Evolutionary conservation across 768 basidiomycete species (phyloP).

Genomic region (Steccherinum ochraceum): DNA sequence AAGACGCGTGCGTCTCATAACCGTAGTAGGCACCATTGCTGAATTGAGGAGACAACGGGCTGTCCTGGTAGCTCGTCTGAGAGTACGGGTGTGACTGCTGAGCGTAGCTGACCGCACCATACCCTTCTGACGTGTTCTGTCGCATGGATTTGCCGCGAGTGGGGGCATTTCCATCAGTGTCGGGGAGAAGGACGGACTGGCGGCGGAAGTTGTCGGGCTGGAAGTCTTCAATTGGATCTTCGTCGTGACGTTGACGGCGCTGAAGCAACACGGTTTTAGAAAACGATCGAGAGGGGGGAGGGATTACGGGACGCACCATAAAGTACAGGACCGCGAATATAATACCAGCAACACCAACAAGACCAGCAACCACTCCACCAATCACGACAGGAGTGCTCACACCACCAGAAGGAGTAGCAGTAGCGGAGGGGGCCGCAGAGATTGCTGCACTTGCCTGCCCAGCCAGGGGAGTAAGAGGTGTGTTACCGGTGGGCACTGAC

Average conservation of each 20-base stretch:
- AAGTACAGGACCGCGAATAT: slow-evolving; percentile 28
- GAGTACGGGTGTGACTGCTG: neutral
- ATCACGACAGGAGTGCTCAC: slow-evolving; percentile 11
- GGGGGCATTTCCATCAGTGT: slow-evolving; percentile 12
- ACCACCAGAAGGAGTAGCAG: slow-evolving; percentile 14
- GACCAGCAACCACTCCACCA: slow-evolving; percentile 29
- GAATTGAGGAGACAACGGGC: neutral
- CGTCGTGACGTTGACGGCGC: slow-evolving; percentile 23
- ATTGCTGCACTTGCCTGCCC: too few relatives aligned
- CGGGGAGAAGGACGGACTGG: slow-evolving; percentile 52
- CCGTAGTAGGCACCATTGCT: slow-evolving; percentile 11
- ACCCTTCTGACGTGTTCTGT: slow-evolving; percentile 6
- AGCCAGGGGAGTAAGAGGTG: too few relatives aligned
- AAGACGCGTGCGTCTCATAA: slow-evolving; percentile 15
- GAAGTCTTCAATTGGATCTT: slow-evolving; percentile 31
- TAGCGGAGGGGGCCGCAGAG: neutral
- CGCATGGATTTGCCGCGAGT: neutral
- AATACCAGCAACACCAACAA: slow-evolving; percentile 27
- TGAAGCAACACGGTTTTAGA: slow-evolving; percentile 1
- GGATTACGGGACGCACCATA: slow-evolving; percentile 29
- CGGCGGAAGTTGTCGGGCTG: slow-evolving; percentile 54
- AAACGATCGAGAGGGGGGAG: too few relatives aligned
- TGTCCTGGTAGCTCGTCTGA: neutral
- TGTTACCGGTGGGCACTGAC: too few relatives aligned
- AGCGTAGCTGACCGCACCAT: slow-evolving; percentile 6